Percentiles rank a stretch among this genome's conserved stretches.
Evolutionary conservation across 345 rosid genomes (phyloP).

Genomic region (Streptanthus diversifolius): DNA sequence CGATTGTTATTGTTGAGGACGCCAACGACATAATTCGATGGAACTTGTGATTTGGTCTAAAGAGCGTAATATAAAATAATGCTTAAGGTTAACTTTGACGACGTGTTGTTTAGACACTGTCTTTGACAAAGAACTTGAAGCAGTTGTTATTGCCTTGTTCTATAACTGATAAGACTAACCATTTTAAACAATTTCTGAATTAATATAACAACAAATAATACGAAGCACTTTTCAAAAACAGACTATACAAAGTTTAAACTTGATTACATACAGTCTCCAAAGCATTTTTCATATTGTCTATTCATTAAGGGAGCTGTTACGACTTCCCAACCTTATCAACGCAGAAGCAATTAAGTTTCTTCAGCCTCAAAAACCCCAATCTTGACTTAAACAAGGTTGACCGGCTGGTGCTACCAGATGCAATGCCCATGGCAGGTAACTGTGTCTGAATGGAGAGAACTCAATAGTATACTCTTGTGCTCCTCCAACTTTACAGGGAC

Average conservation of each 20-base stretch:
- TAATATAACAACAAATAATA: neutral
- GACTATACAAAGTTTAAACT: neutral
- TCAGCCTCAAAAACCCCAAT: slow-evolving; percentile 51
- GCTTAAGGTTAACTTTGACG: neutral
- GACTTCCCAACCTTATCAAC: slow-evolving; percentile 56
- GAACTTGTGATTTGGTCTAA: neutral
- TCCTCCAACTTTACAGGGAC: slow-evolving; percentile 48
- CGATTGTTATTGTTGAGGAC: neutral
- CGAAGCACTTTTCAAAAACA: neutral
- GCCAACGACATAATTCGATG: neutral
- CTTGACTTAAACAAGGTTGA: slow-evolving; percentile 57
- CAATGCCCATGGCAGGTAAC: slow-evolving; percentile 33
- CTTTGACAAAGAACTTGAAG: neutral
- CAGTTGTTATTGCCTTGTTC: neutral
- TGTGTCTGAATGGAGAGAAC: slow-evolving; percentile 31
- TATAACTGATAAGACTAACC: neutral
- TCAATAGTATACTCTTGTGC: slow-evolving; percentile 47
- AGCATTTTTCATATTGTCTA: too few relatives aligned
- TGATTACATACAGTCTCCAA: too few relatives aligned
- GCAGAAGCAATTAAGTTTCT: slow-evolving; percentile 56
- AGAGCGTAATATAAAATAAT: neutral
- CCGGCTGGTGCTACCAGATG: slow-evolving; percentile 42
- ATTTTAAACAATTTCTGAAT: neutral
- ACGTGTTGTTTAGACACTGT: neutral
- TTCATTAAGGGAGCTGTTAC: slow-evolving; percentile 24